A percentile compares a stretch with the other conserved stretches of the same genome.
phyloP scores from a whole-genome alignment of 2,329 filamentous ascomycete species.

The Sarocladium kiliense region DNA sequence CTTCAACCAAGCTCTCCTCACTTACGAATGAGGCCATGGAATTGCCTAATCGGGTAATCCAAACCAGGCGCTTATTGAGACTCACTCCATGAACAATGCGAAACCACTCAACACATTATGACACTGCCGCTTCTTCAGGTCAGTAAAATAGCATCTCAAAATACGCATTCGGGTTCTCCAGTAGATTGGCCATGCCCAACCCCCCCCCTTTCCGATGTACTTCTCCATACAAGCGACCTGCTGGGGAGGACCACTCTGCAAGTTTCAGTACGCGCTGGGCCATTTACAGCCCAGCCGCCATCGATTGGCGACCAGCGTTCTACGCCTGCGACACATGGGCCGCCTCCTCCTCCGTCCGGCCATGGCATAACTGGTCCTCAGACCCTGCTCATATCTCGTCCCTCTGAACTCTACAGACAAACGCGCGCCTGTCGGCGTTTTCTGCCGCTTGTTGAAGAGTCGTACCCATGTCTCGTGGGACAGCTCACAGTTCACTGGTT shows the following conservation, averaged over 20 bases:
- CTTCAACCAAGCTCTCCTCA: no score
- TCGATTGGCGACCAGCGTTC: constrained; percentile 6
- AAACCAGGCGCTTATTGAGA: background rate
- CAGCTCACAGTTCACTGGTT: background rate
- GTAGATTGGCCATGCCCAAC: no score
- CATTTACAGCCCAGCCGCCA: background rate
- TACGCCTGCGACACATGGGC: background rate
- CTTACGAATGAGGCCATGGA: background rate
- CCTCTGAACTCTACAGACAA: background rate
- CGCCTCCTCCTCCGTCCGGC: background rate
- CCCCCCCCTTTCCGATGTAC: background rate
- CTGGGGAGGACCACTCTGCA: background rate
- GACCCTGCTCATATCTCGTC: background rate
- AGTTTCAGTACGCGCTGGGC: constrained; percentile 6
- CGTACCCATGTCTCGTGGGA: no score
- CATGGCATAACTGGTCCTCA: background rate
- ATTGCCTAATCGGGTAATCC: constrained; percentile 6
- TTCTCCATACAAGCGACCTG: background rate
- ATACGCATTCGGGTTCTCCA: background rate
- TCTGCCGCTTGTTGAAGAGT: no score
- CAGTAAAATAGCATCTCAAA: background rate
- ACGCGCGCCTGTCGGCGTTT: background rate
- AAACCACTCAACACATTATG: background rate
- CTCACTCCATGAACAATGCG: background rate
- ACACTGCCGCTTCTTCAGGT: background rate